Percentiles rank a stretch among this genome's conserved stretches.
Conservation (phyloP, 2,329 filamentous ascomycete genomes). For the Nothophoma quercina region DNA sequence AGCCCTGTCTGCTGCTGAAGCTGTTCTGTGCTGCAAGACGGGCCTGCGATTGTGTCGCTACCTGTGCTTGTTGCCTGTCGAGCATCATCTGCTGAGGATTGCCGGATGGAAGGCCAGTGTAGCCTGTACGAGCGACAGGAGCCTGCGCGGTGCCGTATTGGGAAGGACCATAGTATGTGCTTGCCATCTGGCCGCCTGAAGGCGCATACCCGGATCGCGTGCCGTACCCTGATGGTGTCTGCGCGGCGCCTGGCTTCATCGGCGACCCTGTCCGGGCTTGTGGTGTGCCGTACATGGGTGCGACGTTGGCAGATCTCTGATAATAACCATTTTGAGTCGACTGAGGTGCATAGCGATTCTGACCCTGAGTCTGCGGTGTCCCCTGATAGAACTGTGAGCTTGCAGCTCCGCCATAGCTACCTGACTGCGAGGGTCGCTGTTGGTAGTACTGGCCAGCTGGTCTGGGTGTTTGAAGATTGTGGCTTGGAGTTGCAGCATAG, state of each 20-base stretch:
- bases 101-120: conserved; percentile 23
- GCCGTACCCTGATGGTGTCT: conserved; percentile 35
- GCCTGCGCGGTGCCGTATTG: conserved; percentile 45
- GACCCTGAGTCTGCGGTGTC: conserved; percentile 43
- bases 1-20: conserved; percentile 43
- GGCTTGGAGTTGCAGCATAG: conserved; percentile 39
- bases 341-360: conserved; percentile 43
- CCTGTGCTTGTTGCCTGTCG: conserved; percentile 44
- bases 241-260: conserved; percentile 40
- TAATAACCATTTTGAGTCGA: conserved; percentile 43
- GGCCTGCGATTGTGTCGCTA: conserved; percentile 45
- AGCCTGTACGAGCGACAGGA: conserved; percentile 32
- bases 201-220: conserved; percentile 40
- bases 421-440: conserved; percentile 40
- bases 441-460: conserved; percentile 40
- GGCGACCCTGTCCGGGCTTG: conserved; percentile 47
- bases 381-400: conserved; percentile 45
- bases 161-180: conserved; percentile 43
- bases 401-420: conserved; percentile 37
- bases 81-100: conserved; percentile 48
- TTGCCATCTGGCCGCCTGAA: conserved; percentile 41
- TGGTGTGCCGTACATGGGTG: conserved; percentile 44
- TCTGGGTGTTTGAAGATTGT: conserved; percentile 44
- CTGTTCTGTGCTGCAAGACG: conserved; percentile 47
- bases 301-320: conserved; percentile 43